Evolutionary conservation across 2,329 filamentous ascomycete species (phyloP).

Genomic region (Aspergillus pseudoviridinutans): DNA sequence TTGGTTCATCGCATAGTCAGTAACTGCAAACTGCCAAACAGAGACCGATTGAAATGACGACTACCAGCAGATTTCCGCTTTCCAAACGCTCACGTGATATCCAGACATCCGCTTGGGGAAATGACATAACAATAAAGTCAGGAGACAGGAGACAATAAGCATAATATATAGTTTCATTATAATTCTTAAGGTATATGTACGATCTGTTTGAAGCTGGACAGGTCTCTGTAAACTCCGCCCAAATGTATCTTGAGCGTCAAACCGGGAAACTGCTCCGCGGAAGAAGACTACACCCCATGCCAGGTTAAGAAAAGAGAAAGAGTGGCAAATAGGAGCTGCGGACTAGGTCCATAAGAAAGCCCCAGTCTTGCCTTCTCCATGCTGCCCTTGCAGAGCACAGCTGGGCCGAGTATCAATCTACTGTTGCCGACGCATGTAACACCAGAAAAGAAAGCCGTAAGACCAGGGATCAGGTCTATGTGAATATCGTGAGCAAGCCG

Average conservation of each 20-base stretch:
- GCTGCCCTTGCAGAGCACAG: background rate
- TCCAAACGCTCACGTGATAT: background rate
- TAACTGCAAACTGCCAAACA: background rate
- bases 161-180: background rate
- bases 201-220: background rate
- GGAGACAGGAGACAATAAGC: background rate
- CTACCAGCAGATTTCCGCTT: background rate
- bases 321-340: too few species aligned
- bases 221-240: background rate
- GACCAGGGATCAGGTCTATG: constrained; percentile 18
- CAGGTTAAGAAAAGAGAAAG: background rate
- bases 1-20: background rate
- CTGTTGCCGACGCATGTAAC: background rate
- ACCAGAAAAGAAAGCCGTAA: background rate
- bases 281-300: background rate
- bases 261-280: background rate
- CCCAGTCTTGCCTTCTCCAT: background rate
- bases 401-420: background rate
- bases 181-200: background rate
- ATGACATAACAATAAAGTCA: background rate
- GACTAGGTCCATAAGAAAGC: too few species aligned
- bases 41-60: background rate
- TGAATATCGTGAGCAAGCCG: constrained; percentile 4
- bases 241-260: background rate
- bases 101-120: background rate